Conservation (phyloP, 73 alveolate genomes). For the Paraurostyla sp. region DNA sequence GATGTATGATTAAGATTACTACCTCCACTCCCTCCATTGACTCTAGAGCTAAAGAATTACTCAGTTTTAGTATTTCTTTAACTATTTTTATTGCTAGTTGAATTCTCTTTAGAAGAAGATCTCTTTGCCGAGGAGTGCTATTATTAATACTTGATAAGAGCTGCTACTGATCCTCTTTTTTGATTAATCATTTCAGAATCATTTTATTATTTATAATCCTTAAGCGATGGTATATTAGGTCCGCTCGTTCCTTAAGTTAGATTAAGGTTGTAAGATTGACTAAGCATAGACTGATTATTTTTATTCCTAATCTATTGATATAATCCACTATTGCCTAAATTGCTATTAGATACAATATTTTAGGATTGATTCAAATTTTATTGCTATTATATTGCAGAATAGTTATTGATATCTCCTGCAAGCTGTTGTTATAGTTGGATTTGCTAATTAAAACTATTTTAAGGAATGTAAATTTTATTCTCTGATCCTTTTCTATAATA, state of each 20-base stretch:
- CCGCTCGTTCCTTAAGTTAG: not conserved
- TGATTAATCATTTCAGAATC: too few species aligned
- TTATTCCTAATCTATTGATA: conserved; percentile 20
- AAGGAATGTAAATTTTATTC: conserved; percentile 1
- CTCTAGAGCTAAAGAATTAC: conserved; percentile 12
- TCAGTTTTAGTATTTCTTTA: not conserved
- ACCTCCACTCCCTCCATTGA: not conserved
- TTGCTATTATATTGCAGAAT: too few species aligned
- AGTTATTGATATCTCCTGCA: not conserved
- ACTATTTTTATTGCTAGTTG: conserved; percentile 13
- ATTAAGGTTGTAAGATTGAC: not conserved
- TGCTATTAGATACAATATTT: too few species aligned
- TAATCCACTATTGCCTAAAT: too few species aligned
- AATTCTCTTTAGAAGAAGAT: not conserved
- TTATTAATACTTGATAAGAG: not conserved
- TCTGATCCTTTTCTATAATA: not conserved
- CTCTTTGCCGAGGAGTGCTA: not conserved
- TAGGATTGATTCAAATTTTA: too few species aligned
- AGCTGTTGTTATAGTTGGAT: too few species aligned
- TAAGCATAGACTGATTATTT: not conserved
- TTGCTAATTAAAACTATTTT: not conserved
- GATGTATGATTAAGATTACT: not conserved
- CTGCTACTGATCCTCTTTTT: not conserved
- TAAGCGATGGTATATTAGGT: too few species aligned
- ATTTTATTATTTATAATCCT: too few species aligned